Conservation (phyloP, 768 basidiomycete species). For the Mycena amicta region DNA sequence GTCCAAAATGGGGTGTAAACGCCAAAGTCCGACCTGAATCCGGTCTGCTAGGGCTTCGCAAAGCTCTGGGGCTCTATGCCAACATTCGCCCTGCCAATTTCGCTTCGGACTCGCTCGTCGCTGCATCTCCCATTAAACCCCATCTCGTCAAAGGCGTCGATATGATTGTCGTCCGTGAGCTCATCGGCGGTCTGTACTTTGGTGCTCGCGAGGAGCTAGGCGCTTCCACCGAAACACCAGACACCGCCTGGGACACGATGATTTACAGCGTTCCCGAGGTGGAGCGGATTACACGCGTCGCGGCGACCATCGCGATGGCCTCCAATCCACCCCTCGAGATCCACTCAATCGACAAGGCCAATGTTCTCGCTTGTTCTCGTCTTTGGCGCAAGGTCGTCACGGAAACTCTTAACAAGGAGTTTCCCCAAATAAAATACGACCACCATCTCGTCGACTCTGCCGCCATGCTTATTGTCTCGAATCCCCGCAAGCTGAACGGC, state of each 20-base stretch:
- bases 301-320: slow-evolving; percentile 87
- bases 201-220: slow-evolving; percentile 89
- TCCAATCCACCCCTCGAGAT: slow-evolving; percentile 84
- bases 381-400: slow-evolving; percentile 94
- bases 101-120: slow-evolving; percentile 86
- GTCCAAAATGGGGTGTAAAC: slow-evolving; percentile 98
- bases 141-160: slow-evolving; percentile 82
- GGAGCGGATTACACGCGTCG: slow-evolving; percentile 92
- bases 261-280: slow-evolving; percentile 91
- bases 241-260: slow-evolving; percentile 90
- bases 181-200: slow-evolving; percentile 96
- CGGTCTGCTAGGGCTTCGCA: slow-evolving; percentile 86
- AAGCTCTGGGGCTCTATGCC: slow-evolving; percentile 92
- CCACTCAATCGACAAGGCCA: slow-evolving; percentile 97
- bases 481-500: slow-evolving; percentile 91
- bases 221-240: slow-evolving; percentile 53
- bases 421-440: slow-evolving; percentile 83
- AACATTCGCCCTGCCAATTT: slow-evolving; percentile 98
- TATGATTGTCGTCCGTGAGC: slow-evolving; percentile 93
- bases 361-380: slow-evolving; percentile 92
- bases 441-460: slow-evolving; percentile 96
- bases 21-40: slow-evolving; percentile 89
- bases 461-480: slow-evolving; percentile 91
- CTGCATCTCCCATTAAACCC: slow-evolving; percentile 86
- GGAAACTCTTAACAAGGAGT: slow-evolving; percentile 82